Evolutionary conservation across 169 alveolate genomes (phyloP).

Genomic region (Eimeria acervulina): DNA sequence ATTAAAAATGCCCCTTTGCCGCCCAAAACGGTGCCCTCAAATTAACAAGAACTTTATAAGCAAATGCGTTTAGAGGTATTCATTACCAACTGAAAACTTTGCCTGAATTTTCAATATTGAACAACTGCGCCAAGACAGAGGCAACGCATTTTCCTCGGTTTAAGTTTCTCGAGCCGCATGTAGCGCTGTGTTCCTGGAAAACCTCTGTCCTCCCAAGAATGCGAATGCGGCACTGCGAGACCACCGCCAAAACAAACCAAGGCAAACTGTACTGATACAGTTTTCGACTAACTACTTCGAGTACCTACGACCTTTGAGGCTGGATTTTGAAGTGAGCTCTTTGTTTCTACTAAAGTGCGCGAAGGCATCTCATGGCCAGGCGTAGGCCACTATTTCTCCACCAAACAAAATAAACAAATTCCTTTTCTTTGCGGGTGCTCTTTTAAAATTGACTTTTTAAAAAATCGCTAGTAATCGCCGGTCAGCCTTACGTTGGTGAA

Average conservation of each 20-base stretch:
- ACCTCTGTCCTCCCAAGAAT: not conserved
- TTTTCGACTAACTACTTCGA: not conserved
- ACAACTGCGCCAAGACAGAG: too few relatives aligned
- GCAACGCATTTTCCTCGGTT: not conserved
- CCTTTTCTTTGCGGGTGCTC: too few relatives aligned
- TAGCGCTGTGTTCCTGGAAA: not conserved
- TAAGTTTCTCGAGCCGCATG: not conserved
- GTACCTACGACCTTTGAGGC: not conserved
- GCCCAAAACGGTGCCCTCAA: too few relatives aligned
- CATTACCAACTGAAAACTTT: too few relatives aligned
- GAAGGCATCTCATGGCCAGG: not conserved
- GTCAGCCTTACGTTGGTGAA: too few relatives aligned
- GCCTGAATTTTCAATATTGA: too few relatives aligned
- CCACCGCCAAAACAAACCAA: not conserved
- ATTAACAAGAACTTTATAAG: too few relatives aligned
- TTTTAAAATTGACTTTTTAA: too few relatives aligned
- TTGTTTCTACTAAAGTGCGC: not conserved
- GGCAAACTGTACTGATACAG: not conserved
- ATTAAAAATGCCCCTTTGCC: too few relatives aligned
- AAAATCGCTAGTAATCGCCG: not conserved
- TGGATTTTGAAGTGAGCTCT: not conserved
- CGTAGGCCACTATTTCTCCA: not conserved
- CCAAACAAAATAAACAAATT: too few relatives aligned
- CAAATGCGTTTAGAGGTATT: too few relatives aligned
- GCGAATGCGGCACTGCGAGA: not conserved